Conservation (phyloP, 2,329 filamentous ascomycete species). For the Claviceps pusilla region DNA sequence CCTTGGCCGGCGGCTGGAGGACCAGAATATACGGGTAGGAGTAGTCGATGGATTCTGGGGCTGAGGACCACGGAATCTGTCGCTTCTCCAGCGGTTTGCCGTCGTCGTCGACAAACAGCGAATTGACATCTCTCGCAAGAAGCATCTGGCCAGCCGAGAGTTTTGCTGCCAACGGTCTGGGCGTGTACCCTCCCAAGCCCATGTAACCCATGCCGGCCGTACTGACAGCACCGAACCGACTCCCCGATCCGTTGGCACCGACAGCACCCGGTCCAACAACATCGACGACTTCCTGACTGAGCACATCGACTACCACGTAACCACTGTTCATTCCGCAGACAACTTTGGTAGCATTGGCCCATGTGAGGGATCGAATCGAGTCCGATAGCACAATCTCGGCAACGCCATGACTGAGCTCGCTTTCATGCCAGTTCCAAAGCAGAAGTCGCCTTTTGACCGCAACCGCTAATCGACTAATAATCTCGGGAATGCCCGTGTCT, state of each 20-base stretch:
- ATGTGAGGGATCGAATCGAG: conserved; percentile 75
- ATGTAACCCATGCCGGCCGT: conserved; percentile 92
- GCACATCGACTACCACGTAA: conserved; percentile 77
- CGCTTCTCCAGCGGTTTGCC: conserved; percentile 70
- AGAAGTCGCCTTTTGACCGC: conserved; percentile 82
- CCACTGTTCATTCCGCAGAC: conserved; percentile 84
- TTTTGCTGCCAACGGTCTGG: conserved; percentile 73
- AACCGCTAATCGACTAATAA: conserved; percentile 81
- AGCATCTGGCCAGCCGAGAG: conserved; percentile 73
- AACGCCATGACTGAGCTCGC: conserved; percentile 63
- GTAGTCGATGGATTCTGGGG: conserved; percentile 84
- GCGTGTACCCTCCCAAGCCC: conserved; percentile 81
- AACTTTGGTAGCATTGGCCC: conserved; percentile 75
- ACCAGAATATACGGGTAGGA: conserved; percentile 92
- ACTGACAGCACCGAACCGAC: conserved; percentile 68
- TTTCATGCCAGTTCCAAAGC: conserved; percentile 92
- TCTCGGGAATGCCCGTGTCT: conserved; percentile 74
- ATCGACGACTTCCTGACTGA: conserved; percentile 58
- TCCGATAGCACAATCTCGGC: conserved; percentile 67
- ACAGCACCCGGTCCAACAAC: conserved; percentile 64
- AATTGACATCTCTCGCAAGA: conserved; percentile 95
- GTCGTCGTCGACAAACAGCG: conserved; percentile 72
- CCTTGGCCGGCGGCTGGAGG: conserved; percentile 68
- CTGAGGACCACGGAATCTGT: conserved; percentile 81
- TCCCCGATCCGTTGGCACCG: conserved; percentile 47